A percentile compares a stretch with the other conserved stretches of the same genome.
Conservation (phyloP, 1,284 basidiomycete species). For the Apiotrichum porosum region DNA sequence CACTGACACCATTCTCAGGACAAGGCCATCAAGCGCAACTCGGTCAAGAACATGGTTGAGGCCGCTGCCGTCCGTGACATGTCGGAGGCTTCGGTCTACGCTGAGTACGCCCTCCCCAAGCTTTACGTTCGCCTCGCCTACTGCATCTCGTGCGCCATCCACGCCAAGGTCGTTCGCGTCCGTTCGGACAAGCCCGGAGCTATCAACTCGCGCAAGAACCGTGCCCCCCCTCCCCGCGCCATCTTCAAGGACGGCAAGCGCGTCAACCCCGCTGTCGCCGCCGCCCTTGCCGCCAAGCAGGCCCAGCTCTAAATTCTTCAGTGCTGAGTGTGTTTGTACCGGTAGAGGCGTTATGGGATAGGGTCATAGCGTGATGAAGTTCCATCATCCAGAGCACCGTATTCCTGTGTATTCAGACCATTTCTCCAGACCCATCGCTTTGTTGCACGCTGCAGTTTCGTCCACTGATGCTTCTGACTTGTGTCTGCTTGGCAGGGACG, state of each 20-base stretch:
- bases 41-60: conserved; percentile 99
- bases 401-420: too few relatives aligned
- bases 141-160: conserved; percentile 99
- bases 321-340: background rate
- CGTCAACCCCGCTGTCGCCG: conserved; percentile 74
- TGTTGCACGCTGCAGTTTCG: too few relatives aligned
- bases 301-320: conserved; percentile 25
- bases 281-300: conserved; percentile 55
- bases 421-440: too few relatives aligned
- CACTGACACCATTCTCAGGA: conserved; percentile 54
- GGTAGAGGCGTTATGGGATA: background rate
- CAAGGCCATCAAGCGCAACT: conserved; percentile 99
- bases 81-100: conserved; percentile 90
- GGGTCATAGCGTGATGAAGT: conserved; percentile 18
- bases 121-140: conserved; percentile 99
- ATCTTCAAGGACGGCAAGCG: conserved; percentile 96
- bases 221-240: conserved; percentile 88
- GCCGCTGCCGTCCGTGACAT: conserved; percentile 96
- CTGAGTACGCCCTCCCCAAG: conserved; percentile 96
- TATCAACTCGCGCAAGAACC: conserved; percentile 72
- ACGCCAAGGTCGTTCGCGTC: conserved; percentile 97
- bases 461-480: too few relatives aligned
- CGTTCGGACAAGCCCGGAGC: conserved; percentile 75
- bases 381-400: conserved; percentile 6
- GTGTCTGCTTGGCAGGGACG: too few relatives aligned